Evolutionary conservation across 495 filamentous ascomycete species (phyloP).

Genomic region (Schizothecium vesticola): DNA sequence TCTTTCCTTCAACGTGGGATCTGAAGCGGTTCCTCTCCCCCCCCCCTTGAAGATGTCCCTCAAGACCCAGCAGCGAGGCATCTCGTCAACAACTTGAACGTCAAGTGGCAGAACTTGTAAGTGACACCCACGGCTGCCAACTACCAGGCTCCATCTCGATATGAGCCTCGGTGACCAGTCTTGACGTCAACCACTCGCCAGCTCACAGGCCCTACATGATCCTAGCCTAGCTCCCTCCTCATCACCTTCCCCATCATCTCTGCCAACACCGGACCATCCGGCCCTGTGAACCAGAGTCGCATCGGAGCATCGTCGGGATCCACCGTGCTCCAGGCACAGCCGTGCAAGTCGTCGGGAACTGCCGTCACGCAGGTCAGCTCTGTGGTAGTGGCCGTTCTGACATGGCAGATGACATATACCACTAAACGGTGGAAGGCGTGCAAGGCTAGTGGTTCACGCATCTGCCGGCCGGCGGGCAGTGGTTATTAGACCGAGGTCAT

Average conservation of each 20-base stretch:
- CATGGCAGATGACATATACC: background rate
- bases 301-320: background rate
- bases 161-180: background rate
- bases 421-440: background rate
- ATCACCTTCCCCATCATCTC: background rate
- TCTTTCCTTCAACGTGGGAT: background rate
- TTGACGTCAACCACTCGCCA: background rate
- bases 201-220: background rate
- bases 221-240: background rate
- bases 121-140: background rate
- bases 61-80: background rate
- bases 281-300: background rate
- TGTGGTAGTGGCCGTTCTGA: background rate
- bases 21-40: background rate
- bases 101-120: background rate
- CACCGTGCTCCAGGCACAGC: background rate
- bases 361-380: background rate
- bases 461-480: background rate
- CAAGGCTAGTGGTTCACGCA: background rate
- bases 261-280: background rate
- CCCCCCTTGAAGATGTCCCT: background rate
- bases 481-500: background rate
- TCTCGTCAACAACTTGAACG: background rate
- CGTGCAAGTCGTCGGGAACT: background rate
- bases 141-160: background rate